phyloP scores from a whole-genome alignment of 208 protist species.

The Crithidia expoeki region DNA sequence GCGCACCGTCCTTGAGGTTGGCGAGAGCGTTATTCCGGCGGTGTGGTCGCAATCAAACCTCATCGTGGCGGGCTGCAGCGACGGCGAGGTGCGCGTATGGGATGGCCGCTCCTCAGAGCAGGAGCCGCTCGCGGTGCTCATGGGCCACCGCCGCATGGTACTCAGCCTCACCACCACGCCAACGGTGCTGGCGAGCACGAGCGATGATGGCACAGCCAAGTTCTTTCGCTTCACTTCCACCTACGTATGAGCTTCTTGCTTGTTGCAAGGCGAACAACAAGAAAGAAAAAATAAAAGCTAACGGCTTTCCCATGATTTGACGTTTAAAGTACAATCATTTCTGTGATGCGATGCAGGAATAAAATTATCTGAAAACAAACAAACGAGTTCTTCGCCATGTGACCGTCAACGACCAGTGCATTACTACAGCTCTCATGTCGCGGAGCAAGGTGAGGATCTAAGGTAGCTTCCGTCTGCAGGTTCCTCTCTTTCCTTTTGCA shows the following conservation, averaged over 20 bases:
- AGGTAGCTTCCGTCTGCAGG: too few relatives aligned
- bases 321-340: too few relatives aligned
- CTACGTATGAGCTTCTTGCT: constrained; percentile 13
- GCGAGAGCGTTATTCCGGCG: constrained; percentile 82
- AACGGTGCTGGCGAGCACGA: constrained; percentile 47
- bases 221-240: constrained; percentile 49
- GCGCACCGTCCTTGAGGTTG: constrained; percentile 59
- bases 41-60: constrained; percentile 58
- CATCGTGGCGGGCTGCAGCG: constrained; percentile 78
- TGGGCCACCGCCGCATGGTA: constrained; percentile 87
- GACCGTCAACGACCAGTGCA: too few relatives aligned
- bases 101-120: constrained; percentile 70
- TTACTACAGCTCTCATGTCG: too few relatives aligned
- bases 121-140: constrained; percentile 49
- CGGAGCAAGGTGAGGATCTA: too few relatives aligned
- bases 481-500: too few relatives aligned
- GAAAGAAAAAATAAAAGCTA: too few relatives aligned
- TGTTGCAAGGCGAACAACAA: not conserved
- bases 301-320: too few relatives aligned
- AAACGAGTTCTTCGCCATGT: too few relatives aligned
- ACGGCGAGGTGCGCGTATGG: constrained; percentile 82
- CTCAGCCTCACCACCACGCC: constrained; percentile 47
- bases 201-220: constrained; percentile 77
- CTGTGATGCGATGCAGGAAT: too few relatives aligned
- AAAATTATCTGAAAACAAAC: too few relatives aligned